phyloP scores from a whole-genome alignment of 305 asterid genomes.

The Fraxinus velutina region DNA sequence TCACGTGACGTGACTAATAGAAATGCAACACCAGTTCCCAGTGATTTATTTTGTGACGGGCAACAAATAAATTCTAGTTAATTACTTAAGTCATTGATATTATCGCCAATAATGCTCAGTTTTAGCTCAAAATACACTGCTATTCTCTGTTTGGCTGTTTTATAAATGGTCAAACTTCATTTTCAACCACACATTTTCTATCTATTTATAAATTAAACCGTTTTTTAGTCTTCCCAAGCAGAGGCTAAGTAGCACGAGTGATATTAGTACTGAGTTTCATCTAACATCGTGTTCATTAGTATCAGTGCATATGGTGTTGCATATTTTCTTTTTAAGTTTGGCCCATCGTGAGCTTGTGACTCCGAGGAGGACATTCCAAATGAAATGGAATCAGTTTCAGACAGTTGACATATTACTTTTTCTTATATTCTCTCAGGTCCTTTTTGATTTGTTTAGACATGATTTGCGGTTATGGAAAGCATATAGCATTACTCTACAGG shows the following conservation, averaged over 20 bases:
- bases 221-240: background rate
- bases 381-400: background rate
- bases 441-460: conserved; percentile 80
- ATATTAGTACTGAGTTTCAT: background rate
- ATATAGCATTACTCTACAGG: conserved; percentile 79
- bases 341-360: background rate
- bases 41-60: background rate
- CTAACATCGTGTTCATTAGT: background rate
- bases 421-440: conserved; percentile 55
- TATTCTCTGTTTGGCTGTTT: background rate
- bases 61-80: background rate
- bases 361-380: background rate
- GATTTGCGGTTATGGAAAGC: conserved; percentile 89
- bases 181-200: background rate
- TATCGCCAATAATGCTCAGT: background rate
- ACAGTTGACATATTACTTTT: conserved; percentile 14
- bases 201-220: background rate
- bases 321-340: background rate
- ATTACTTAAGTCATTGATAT: background rate
- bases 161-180: background rate
- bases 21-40: background rate
- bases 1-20: background rate
- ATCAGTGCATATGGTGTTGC: background rate
- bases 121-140: background rate
- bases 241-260: background rate